These are phyloP conservation scores for Crassisporium funariophilum DNA, from an alignment of 768 basidiomycete genomes.

Conservation along the genomic window DNA sequence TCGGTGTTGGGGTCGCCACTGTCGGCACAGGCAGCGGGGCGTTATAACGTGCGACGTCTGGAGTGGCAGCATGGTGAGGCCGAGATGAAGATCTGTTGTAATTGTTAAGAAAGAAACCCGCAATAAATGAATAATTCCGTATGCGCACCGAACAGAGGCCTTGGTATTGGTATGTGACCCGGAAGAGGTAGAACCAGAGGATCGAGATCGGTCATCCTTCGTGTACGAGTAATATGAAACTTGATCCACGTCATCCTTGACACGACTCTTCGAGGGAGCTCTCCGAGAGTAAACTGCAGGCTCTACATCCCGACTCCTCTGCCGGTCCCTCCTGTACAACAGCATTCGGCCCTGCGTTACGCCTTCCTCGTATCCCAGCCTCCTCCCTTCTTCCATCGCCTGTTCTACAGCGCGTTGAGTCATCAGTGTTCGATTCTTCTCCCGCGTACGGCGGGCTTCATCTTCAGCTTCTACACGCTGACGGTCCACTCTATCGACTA, in stretches of 20 bases:
- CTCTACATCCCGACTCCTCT: no score
- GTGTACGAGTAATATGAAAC: conserved; percentile 1
- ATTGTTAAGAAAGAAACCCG: no score
- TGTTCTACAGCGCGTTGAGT: conserved; percentile 48
- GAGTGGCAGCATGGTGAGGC: conserved; percentile 7
- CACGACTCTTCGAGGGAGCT: neutral
- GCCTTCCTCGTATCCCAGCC: conserved; percentile 54
- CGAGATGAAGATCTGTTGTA: no score
- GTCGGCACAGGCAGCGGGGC: conserved; percentile 21
- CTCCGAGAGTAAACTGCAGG: neutral
- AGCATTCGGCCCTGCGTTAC: conserved; percentile 30
- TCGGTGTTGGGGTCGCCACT: conserved; percentile 22
- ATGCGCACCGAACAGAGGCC: neutral
- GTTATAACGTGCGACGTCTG: conserved; percentile 19
- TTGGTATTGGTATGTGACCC: neutral
- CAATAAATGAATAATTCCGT: neutral
- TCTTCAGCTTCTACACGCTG: conserved; percentile 53
- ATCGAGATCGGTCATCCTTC: neutral
- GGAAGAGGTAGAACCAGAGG: neutral
- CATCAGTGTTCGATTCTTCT: conserved; percentile 44
- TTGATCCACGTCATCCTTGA: neutral
- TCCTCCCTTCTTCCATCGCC: conserved; percentile 57
- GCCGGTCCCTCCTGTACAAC: neutral
- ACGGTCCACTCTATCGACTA: conserved; percentile 48
- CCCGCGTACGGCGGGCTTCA: conserved; percentile 45